These are phyloP conservation scores for Leishmania braziliensis DNA, from an alignment of 208 protist species.

Conservation along the genomic window DNA sequence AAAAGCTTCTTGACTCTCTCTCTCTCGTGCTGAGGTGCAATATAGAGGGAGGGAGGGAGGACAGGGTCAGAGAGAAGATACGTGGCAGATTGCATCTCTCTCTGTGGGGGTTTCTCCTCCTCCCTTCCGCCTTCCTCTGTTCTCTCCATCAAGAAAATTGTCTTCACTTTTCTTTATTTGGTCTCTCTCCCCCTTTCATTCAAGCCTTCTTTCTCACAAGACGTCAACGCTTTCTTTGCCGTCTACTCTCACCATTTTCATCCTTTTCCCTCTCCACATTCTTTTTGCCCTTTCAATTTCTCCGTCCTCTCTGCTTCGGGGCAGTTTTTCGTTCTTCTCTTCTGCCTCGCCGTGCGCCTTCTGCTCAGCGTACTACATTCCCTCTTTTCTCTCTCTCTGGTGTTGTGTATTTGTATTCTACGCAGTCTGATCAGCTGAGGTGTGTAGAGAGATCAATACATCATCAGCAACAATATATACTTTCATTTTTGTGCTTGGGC, in stretches of 20 bases:
- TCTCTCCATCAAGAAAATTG: background rate
- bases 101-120: background rate
- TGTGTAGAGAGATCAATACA: background rate
- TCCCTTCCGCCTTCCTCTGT: background rate
- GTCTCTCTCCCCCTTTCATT: background rate
- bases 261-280: constrained; percentile 9
- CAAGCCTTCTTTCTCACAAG: background rate
- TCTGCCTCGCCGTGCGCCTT: background rate
- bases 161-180: background rate
- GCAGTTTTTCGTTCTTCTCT: background rate
- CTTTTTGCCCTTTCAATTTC: background rate
- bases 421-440: background rate
- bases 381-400: background rate
- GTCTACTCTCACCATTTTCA: background rate
- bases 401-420: background rate
- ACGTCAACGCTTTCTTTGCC: constrained; percentile 5
- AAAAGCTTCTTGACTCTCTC: background rate
- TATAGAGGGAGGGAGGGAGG: background rate
- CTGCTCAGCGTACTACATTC: background rate
- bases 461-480: background rate
- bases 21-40: background rate
- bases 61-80: background rate
- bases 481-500: background rate
- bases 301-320: background rate
- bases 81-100: background rate